Conservation (phyloP, 2,329 filamentous ascomycete genomes). For the Exophiala sideris region DNA sequence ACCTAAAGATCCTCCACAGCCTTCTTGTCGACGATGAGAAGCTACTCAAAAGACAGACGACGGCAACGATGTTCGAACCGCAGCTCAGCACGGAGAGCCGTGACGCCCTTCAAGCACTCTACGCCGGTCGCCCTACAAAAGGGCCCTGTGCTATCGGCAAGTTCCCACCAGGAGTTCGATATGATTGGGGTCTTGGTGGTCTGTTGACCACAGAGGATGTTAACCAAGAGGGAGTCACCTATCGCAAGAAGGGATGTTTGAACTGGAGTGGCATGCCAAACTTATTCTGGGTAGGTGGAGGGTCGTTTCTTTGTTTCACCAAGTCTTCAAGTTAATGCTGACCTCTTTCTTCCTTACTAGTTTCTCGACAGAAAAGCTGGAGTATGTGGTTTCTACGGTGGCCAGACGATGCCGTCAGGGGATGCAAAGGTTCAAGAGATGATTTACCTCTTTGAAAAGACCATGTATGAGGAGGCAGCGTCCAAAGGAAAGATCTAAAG, state of each 20-base stretch:
- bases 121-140: constrained; percentile 22
- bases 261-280: neutral
- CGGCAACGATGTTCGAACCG: constrained; percentile 31
- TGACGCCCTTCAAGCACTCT: constrained; percentile 28
- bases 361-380: constrained; percentile 16
- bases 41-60: constrained; percentile 24
- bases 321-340: neutral
- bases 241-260: neutral
- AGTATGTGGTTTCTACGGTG: constrained; percentile 32
- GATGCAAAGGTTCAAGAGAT: constrained; percentile 4
- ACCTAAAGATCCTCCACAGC: constrained; percentile 31
- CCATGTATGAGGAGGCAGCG: neutral
- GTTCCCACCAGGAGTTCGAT: constrained; percentile 33
- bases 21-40: constrained; percentile 31
- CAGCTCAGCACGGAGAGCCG: constrained; percentile 31
- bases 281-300: neutral
- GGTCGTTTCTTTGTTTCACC: neutral
- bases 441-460: constrained; percentile 6
- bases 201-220: constrained; percentile 31
- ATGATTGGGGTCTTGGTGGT: constrained; percentile 43
- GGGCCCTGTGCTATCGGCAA: constrained; percentile 30
- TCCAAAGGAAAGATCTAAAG: neutral
- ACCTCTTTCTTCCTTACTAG: neutral
- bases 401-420: constrained; percentile 1
- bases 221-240: neutral